Evolutionary conservation across 305 asterid species (phyloP), one percentile per base, ranked within the genome.

Genomic region (Rubia balearica): DNA sequence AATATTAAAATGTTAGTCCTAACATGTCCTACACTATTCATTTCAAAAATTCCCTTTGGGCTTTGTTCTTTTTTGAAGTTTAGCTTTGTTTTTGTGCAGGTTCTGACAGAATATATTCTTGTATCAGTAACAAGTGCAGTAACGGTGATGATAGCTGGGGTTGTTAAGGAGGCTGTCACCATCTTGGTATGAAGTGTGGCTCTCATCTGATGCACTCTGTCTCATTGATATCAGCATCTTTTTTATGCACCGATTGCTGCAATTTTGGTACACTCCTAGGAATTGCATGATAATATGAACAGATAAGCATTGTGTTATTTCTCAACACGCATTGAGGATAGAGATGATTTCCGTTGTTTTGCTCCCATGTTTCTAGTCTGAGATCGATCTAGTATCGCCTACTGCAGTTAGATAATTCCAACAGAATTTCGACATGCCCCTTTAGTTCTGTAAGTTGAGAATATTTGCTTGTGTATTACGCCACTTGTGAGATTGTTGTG

Each of bases 111-210:
- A 74, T 95, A 86, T 72, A 78, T 95, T 80, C 98, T 95, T 19
- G 85, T 95, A 53, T 95, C 99, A 6, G 91, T 92, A 59, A 92
- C 99, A 27, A 95, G 99, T 84, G 99, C 99, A 12, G 96, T 95
- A 72, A 95, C 98, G 22, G 96, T 95, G 67, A 95, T 98, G 45
- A 95, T 95, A 73, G 99, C 98, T 8, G 99, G 99, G 80, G 96
- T 95, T 75, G 99, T 95, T 77, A 92, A 95, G 86, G 99, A 95
- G 79, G 98, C 99, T 65, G 98, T 95, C 41, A 95, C 98, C 65
- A 92, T 95, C 72, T 72, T 88, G 98, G 99, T 95, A 95, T 69
- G 73, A 71, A 14, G 17, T 53, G 4, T 68, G 22, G 36, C 56
- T 42, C 17, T 41, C 42, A 17, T 19, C 22, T 21, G 71, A 68